Evolutionary conservation across 164 flowering plant genomes (phyloP).

Genomic region (Litsea cubeba): DNA sequence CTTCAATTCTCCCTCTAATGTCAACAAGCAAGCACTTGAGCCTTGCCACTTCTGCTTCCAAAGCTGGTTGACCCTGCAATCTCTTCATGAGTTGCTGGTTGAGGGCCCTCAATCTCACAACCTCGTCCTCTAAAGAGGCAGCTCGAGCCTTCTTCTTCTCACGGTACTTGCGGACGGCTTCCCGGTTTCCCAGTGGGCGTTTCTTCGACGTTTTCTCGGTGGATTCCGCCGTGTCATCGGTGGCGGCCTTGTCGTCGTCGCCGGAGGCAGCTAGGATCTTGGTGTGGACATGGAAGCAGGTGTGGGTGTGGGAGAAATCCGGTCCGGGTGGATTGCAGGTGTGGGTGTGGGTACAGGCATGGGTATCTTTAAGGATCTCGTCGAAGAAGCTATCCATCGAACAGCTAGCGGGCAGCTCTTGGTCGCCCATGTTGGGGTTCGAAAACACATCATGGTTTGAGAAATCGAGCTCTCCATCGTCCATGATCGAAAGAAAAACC

Average conservation of each 20-base stretch:
- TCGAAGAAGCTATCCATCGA: slow-evolving; percentile 74
- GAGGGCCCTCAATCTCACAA: slow-evolving; percentile 49
- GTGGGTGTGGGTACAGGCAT: slow-evolving; percentile 92
- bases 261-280: slow-evolving; percentile 54
- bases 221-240: slow-evolving; percentile 85
- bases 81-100: slow-evolving; percentile 84
- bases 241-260: slow-evolving; percentile 48
- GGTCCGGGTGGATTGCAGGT: slow-evolving; percentile 97
- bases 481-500: slow-evolving; percentile 38
- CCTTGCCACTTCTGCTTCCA: slow-evolving; percentile 87
- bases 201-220: slow-evolving; percentile 56
- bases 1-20: slow-evolving; percentile 94
- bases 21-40: slow-evolving; percentile 94
- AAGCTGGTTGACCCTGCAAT: slow-evolving; percentile 77
- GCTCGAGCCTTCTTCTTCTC: slow-evolving; percentile 92
- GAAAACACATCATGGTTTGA: slow-evolving; percentile 60
- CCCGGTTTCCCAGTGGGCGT: slow-evolving; percentile 73
- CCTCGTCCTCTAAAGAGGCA: slow-evolving; percentile 91
- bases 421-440: slow-evolving; percentile 34
- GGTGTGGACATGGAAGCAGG: slow-evolving; percentile 93
- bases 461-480: slow-evolving; percentile 78
- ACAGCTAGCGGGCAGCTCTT: slow-evolving; percentile 38
- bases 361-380: slow-evolving; percentile 64
- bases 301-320: slow-evolving; percentile 83
- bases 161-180: slow-evolving; percentile 94